phyloP scores from a whole-genome alignment of 371 early-diverging fungal species.

The Mucor indicus region DNA sequence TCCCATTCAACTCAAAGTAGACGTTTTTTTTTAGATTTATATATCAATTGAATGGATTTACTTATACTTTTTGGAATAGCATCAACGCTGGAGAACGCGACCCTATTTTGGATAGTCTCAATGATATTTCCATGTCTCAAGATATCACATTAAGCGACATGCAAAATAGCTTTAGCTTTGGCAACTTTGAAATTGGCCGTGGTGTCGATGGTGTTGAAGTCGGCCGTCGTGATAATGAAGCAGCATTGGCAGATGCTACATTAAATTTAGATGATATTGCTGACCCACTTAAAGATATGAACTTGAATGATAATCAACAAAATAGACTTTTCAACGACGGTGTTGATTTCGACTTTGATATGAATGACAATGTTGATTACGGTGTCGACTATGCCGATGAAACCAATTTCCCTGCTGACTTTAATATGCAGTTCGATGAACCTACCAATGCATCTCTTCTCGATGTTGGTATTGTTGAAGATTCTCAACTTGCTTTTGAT shows the following conservation, averaged over 20 bases:
- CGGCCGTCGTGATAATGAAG: constrained; percentile 47
- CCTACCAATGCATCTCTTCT: no score
- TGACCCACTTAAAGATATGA: constrained; percentile 40
- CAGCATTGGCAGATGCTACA: constrained; percentile 22
- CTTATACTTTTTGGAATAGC: no score
- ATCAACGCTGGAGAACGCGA: constrained; percentile 12
- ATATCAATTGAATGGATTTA: constrained; percentile 15
- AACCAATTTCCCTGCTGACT: constrained; percentile 5
- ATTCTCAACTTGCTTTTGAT: constrained; percentile 27
- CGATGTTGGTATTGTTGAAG: constrained; percentile 33
- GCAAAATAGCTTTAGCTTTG: constrained; percentile 12
- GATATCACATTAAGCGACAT: constrained; percentile 58
- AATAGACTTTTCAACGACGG: constrained; percentile 17
- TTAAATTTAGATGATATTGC: constrained; percentile 24
- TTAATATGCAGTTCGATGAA: no score
- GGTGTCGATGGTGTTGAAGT: constrained; percentile 26
- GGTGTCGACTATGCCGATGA: neutral
- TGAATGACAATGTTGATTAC: constrained; percentile 41
- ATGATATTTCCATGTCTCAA: constrained; percentile 43
- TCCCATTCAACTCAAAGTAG: constrained; percentile 49
- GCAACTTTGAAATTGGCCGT: constrained; percentile 14
- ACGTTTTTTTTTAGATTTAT: neutral
- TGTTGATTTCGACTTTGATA: constrained; percentile 53
- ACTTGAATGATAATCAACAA: constrained; percentile 40
- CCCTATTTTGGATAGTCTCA: constrained; percentile 29